Base-by-base conservation (phyloP, 495 filamentous ascomycete species). In the Glutinoglossum americanum region DNA sequence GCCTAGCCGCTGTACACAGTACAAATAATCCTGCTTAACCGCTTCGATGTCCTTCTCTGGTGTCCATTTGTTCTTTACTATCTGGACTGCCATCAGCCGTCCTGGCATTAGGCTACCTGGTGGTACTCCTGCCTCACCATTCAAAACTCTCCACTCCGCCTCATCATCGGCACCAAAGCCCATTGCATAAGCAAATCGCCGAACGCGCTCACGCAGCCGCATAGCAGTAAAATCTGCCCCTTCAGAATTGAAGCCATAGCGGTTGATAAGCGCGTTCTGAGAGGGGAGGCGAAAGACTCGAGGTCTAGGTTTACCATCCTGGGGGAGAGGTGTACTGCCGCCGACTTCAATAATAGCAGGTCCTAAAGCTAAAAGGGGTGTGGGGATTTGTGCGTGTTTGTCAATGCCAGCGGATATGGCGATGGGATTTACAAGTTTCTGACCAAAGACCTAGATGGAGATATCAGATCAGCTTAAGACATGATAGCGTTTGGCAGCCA, bases 11-110 rank as follows among this genome's bases (percentile, higher is more conserved):
- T 87, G 71, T 0, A 95, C 87, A 63, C 90, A 94, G 64, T 80
- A 82, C 21, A 88, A 82, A 63, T 96, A 94, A 72, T 97, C 92
- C 28, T 70, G 68, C 63, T 77, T 82, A 48, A 97, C 85, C 25
- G 89, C 88, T 28, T 85, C 76, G 44, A 94, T 80, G 66, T 98
- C 87, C 15, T 74, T 73, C 61, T 93, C 88, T 9, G 86, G 77
- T 0, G 92, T 98, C 45, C 71, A 65, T 72, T 92, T 94, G 70
- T 95, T 97, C 79, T 98, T 96, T n/a, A 90, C 87, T 27, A 98
- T 80, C 66, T 98, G 90, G n/a, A 98, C 87, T 0, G 85, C 82
- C 45, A 97, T 71, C 58, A 97, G 71, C 53, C 81, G 78, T 7
- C 89, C 89, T 0, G 78, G 72, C 35, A 73, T 69, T 59, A 98